These are phyloP conservation scores for Blastomyces gilchristii DNA, from an alignment of 2,329 filamentous ascomycete species.

Conservation along the genomic window DNA sequence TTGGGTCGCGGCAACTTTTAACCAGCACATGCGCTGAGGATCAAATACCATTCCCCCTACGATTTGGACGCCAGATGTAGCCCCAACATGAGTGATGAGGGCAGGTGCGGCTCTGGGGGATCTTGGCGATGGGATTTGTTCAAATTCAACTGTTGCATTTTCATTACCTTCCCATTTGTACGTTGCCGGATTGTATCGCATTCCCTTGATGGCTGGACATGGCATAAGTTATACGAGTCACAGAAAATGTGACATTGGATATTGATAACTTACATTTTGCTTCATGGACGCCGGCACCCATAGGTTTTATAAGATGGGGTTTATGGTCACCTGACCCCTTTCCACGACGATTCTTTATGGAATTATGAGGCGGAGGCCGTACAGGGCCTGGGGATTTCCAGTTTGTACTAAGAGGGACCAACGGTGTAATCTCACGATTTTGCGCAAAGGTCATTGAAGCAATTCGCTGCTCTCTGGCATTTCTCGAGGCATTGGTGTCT, in stretches of 20 bases:
- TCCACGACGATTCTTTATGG: conserved; percentile 38
- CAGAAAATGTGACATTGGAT: not conserved
- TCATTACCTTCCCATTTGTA: conserved; percentile 97
- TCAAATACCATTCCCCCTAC: conserved; percentile 99
- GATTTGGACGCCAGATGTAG: conserved; percentile 77
- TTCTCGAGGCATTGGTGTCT: conserved; percentile 56
- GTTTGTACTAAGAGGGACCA: conserved; percentile 46
- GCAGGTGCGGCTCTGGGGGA: conserved; percentile 45
- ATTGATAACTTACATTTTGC: conserved; percentile 58
- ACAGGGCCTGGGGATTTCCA: conserved; percentile 49
- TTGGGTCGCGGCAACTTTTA: conserved; percentile 57
- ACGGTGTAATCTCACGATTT: conserved; percentile 35
- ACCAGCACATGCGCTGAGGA: conserved; percentile 93
- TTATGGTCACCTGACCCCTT: conserved; percentile 41
- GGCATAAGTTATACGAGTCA: conserved; percentile 11
- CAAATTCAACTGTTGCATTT: conserved; percentile 69
- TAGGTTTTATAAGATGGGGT: conserved; percentile 80
- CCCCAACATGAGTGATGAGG: conserved; percentile 81
- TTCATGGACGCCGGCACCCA: conserved; percentile 61
- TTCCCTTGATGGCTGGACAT: conserved; percentile 69
- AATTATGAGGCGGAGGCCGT: conserved; percentile 41
- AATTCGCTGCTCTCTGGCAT: conserved; percentile 52
- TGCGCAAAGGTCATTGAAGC: conserved; percentile 33
- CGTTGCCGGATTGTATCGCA: conserved; percentile 84
- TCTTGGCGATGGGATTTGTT: conserved; percentile 42